A percentile compares a stretch with the other conserved stretches of the same genome.
Conservation (phyloP, 148 eudicot genomes). For the Vaccinium vitisidaea region DNA sequence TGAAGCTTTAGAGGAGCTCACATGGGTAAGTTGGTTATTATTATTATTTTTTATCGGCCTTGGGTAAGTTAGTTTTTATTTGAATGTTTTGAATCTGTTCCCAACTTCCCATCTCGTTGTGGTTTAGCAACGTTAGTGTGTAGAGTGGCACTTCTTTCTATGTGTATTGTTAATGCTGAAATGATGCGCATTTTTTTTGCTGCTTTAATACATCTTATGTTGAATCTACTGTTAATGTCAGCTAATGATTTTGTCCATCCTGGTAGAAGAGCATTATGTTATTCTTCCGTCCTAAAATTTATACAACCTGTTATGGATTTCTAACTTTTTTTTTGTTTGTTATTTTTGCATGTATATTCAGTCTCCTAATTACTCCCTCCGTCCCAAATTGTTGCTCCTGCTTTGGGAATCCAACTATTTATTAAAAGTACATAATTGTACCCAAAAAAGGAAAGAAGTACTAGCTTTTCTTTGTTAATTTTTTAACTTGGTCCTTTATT, state of each 20-base stretch:
- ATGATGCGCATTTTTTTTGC: background rate
- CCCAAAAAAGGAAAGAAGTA: too few relatives aligned
- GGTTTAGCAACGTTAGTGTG: background rate
- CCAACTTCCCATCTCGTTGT: too few relatives aligned
- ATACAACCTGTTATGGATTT: background rate
- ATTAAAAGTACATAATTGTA: too few relatives aligned
- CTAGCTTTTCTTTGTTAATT: too few relatives aligned
- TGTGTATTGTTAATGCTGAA: background rate
- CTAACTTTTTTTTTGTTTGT: background rate
- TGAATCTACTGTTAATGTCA: background rate
- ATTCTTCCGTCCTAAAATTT: background rate
- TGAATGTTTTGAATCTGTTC: background rate
- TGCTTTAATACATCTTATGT: background rate
- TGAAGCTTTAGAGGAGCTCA: constrained; percentile 82
- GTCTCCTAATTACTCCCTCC: background rate
- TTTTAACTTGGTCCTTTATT: too few relatives aligned
- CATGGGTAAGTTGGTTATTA: constrained; percentile 58
- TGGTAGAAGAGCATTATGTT: background rate
- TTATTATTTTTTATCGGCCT: too few relatives aligned
- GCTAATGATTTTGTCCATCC: background rate
- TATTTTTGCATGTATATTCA: background rate
- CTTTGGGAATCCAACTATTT: too few relatives aligned
- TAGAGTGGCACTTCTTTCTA: background rate
- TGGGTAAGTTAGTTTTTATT: background rate
- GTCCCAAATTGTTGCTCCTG: too few relatives aligned